Base-by-base conservation (phyloP, 1,284 basidiomycete species). In the Irpex sp. region DNA sequence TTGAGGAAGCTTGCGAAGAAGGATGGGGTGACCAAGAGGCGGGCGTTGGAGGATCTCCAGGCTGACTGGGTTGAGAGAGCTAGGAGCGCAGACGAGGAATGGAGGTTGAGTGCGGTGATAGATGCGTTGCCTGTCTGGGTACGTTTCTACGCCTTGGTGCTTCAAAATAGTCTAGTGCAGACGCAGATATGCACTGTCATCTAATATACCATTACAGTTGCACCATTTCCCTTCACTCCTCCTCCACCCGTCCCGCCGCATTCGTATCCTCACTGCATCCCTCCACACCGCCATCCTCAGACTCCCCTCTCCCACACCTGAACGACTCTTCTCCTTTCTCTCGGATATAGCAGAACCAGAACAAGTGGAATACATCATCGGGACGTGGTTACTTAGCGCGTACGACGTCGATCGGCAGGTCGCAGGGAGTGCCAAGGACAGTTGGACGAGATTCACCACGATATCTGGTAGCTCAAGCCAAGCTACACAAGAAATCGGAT, bases 101-200 rank as follows among this genome's bases (percentile, higher is more conserved):
- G 82, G 36, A 71, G 83, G 61, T 70, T 79, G 58, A 71, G 80
- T 70, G 76, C 83, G 1, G 75, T 94, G 61, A 79, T 82, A 38
- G 82, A 86, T 66, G 87, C 88, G 77, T 69, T 94, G 52, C 94
- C 94, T 5, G 93, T 96, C 64, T 97, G 96, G 96, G 94, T 96
- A 72, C 71, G 93, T 82, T 58, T 19, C 15, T 4, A 26, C 52
- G 11, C n/a, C 11, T 51, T 8, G 37, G 17, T 4, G 21, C 19
- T 31, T 26, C 26, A 26, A 26, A 26, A 26, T 2, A 26, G 26
- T 26, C 26, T 26, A 26, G 26, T 26, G 26, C 26, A 26, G 26
- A 26, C 26, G 26, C 26, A 26, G 26, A 26, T 26, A 26, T 26
- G 26, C 26, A 26, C 26, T 26, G 26, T 26, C 26, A 26, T 26